Evolutionary conservation across 164 flowering plant species (phyloP).

Genomic region (Echeveria elegans): DNA sequence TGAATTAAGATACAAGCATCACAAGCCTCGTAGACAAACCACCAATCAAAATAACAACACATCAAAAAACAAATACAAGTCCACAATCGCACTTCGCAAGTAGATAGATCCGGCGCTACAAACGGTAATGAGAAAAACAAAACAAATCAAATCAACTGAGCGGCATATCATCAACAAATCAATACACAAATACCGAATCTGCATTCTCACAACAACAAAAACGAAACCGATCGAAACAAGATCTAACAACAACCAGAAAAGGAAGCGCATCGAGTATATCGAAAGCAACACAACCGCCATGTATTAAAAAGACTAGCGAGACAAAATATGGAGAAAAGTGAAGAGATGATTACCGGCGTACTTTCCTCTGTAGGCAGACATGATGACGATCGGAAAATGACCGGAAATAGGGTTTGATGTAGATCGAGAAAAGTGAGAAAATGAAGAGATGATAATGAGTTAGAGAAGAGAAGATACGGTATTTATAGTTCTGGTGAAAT

Average conservation of each 20-base stretch:
- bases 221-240: neutral
- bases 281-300: neutral
- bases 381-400: neutral
- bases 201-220: too few species aligned
- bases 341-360: conserved; percentile 3
- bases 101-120: too few species aligned
- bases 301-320: neutral
- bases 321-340: neutral
- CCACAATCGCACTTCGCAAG: too few species aligned
- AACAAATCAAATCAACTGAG: too few species aligned
- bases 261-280: neutral
- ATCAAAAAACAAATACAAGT: too few species aligned
- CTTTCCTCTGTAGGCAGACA: conserved; percentile 11
- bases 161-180: neutral
- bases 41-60: neutral
- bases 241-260: neutral
- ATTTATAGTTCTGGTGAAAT: neutral
- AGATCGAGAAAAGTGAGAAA: neutral
- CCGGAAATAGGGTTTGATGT: neutral
- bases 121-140: too few species aligned
- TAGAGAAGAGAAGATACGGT: neutral
- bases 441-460: neutral
- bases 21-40: too few species aligned
- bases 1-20: too few species aligned
- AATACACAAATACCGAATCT: neutral